Percentiles rank a stretch among this genome's conserved stretches.
Evolutionary conservation across 306 rosid species (phyloP).

Genomic region (Cucurbita maxima): DNA sequence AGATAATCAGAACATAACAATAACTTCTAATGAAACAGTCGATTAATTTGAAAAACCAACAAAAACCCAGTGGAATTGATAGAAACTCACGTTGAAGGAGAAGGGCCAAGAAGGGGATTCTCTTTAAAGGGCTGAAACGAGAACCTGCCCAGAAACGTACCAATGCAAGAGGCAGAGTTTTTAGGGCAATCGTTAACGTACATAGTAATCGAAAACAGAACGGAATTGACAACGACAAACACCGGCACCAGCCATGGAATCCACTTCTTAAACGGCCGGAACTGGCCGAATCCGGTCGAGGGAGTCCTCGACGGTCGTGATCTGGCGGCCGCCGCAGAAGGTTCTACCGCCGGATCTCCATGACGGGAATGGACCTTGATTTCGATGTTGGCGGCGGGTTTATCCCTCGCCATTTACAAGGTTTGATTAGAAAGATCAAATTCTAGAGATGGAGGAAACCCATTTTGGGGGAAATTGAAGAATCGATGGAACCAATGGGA

Average conservation of each 20-base stretch:
- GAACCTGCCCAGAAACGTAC: constrained; percentile 9
- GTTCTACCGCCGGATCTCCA: background rate
- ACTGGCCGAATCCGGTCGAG: background rate
- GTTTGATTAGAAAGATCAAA: constrained; percentile 1
- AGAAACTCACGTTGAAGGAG: constrained; percentile 9
- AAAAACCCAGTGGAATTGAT: background rate
- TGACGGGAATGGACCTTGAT: background rate
- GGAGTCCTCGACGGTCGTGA: background rate
- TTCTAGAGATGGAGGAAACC: background rate
- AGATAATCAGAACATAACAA: background rate
- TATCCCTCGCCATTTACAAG: background rate
- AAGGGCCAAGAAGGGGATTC: constrained; percentile 11
- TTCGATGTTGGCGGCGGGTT: background rate
- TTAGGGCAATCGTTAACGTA: constrained; percentile 9
- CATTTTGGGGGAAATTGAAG: background rate
- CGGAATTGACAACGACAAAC: constrained; percentile 5
- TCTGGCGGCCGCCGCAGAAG: background rate
- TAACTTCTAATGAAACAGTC: background rate
- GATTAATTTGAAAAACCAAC: background rate
- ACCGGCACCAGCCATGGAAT: constrained; percentile 10
- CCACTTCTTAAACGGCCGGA: constrained; percentile 2
- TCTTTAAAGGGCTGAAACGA: constrained; percentile 13
- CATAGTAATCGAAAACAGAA: constrained; percentile 4
- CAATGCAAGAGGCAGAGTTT: constrained; percentile 10
- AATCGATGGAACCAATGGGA: background rate